Evolutionary conservation across 2,329 filamentous ascomycete genomes (phyloP).

Genomic region (Diaporthe caulivora): DNA sequence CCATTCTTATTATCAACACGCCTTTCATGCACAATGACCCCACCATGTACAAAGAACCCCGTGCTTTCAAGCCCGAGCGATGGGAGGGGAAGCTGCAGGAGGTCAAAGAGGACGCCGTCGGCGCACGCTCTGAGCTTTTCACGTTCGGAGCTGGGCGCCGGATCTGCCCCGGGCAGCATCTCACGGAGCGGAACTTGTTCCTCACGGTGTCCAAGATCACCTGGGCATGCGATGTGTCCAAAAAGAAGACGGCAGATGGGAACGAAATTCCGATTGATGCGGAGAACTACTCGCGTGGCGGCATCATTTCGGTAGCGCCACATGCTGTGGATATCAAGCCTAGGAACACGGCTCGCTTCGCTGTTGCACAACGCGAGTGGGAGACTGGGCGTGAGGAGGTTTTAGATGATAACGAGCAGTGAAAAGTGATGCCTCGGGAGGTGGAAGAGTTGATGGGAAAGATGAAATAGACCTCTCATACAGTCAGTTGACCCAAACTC

Average conservation of each 20-base stretch:
- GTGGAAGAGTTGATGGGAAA: constrained; percentile 4
- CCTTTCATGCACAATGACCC: neutral
- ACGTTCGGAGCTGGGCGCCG: neutral
- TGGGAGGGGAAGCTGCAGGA: constrained; percentile 6
- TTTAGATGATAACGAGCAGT: neutral
- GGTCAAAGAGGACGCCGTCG: neutral
- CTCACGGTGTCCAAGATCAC: neutral
- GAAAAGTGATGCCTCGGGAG: neutral
- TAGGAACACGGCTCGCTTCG: neutral
- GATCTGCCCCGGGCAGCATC: neutral
- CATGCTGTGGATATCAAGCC: neutral
- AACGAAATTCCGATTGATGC: neutral
- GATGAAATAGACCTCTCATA: neutral
- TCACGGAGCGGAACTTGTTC: constrained; percentile 3
- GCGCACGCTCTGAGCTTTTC: neutral
- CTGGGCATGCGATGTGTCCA: neutral
- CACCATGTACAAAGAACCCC: neutral
- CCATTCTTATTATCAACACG: neutral
- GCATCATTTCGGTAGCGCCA: neutral
- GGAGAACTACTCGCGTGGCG: neutral
- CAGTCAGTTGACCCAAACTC: too few relatives aligned
- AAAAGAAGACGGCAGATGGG: neutral
- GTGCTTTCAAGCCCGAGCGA: neutral
- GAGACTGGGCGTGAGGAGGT: neutral
- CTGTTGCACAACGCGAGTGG: neutral